phyloP scores from a whole-genome alignment of 108 stramenopile species.

The Cyclotella cryptica region DNA sequence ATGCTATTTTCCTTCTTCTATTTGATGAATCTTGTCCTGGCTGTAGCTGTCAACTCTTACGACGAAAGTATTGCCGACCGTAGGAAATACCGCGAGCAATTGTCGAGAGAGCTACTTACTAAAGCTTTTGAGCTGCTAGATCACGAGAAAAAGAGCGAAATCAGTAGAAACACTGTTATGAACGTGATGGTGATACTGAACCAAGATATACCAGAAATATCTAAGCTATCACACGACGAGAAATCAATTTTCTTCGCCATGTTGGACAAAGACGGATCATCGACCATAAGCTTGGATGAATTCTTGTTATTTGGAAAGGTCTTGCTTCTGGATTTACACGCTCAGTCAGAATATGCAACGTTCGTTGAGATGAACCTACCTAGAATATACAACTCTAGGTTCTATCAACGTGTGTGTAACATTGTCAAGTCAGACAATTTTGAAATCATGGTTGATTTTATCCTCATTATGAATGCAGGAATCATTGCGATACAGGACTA shows the following conservation, averaged over 20 bases:
- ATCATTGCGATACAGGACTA: conserved; percentile 73
- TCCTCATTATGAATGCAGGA: conserved; percentile 75
- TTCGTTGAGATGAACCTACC: conserved; percentile 61
- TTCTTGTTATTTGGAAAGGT: conserved; percentile 71
- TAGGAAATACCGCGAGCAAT: conserved; percentile 32
- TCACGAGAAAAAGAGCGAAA: conserved; percentile 33
- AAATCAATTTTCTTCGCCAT: conserved; percentile 60
- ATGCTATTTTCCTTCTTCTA: conserved; percentile 83
- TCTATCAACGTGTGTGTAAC: conserved; percentile 33
- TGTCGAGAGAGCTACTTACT: conserved; percentile 46
- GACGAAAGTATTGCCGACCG: conserved; percentile 54
- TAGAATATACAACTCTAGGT: conserved; percentile 41
- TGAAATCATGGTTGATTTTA: conserved; percentile 63
- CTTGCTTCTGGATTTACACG: conserved; percentile 50
- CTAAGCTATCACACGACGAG: conserved; percentile 54
- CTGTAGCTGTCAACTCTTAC: conserved; percentile 68
- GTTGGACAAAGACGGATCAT: conserved; percentile 63
- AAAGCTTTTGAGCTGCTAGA: conserved; percentile 72
- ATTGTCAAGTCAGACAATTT: conserved; percentile 62
- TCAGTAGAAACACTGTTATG: conserved; percentile 72
- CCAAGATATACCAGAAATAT: conserved; percentile 79
- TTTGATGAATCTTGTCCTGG: conserved; percentile 82
- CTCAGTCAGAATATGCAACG: conserved; percentile 49
- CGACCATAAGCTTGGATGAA: conserved; percentile 56
- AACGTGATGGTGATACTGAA: conserved; percentile 66